Conservation (phyloP, 108 stramenopile genomes). For the Schizochytrium sp. region DNA sequence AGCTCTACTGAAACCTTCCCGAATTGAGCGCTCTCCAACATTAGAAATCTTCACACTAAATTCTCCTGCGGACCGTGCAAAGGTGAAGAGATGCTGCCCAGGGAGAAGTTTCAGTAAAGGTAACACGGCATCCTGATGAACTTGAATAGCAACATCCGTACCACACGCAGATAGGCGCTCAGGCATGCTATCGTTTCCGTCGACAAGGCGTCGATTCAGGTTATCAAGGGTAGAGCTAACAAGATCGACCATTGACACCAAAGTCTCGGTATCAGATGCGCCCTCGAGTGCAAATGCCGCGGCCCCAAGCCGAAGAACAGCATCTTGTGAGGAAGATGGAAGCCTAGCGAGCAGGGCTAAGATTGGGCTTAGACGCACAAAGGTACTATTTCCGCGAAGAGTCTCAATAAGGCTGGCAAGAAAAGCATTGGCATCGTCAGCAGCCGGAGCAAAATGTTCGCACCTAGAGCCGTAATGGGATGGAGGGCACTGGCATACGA, state of each 20-base stretch:
- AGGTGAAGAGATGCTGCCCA: background rate
- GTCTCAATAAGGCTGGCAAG: background rate
- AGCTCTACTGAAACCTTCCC: background rate
- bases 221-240: background rate
- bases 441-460: slow-evolving; percentile 25
- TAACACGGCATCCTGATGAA: background rate
- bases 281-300: background rate
- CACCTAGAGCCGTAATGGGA: background rate
- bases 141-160: background rate
- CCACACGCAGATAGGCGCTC: slow-evolving; percentile 42
- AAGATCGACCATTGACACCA: background rate
- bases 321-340: background rate
- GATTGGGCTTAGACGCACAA: background rate
- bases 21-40: background rate
- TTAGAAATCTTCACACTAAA: too few relatives aligned
- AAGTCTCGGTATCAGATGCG: background rate
- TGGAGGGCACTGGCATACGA: slow-evolving; percentile 29
- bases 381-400: background rate
- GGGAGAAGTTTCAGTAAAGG: background rate
- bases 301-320: background rate
- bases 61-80: background rate
- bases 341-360: background rate
- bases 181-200: background rate
- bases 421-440: background rate
- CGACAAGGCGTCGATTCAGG: background rate